Evolutionary conservation across 192 early-diverging fungal species (phyloP).

Genomic region (Rhizoclosmatium globosum): DNA sequence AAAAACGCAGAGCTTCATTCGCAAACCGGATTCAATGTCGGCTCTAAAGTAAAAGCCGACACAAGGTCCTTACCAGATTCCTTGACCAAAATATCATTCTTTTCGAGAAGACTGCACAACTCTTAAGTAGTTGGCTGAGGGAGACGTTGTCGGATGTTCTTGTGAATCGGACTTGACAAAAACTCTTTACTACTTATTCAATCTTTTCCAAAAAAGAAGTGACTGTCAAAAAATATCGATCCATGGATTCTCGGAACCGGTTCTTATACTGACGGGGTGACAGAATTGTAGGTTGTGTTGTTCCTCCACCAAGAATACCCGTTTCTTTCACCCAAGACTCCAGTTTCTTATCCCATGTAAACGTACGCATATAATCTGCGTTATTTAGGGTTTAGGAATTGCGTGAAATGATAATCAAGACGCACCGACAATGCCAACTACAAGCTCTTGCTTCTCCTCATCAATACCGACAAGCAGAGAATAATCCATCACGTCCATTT

Average conservation of each 20-base stretch:
- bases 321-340: constrained; percentile 99
- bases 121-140: too few species aligned
- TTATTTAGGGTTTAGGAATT: background rate
- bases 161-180: too few species aligned
- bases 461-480: constrained; percentile 95
- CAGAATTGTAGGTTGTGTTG: constrained; percentile 94
- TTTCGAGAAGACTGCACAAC: too few species aligned
- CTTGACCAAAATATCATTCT: too few species aligned
- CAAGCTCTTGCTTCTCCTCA: constrained; percentile 82
- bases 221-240: constrained; percentile 85
- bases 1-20: too few species aligned
- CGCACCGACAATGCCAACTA: constrained; percentile 95
- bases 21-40: too few species aligned
- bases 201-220: constrained; percentile 50
- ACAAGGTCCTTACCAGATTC: too few species aligned
- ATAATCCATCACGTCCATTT: constrained; percentile 98
- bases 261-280: constrained; percentile 93
- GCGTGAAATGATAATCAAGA: too few species aligned
- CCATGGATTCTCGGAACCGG: constrained; percentile 95
- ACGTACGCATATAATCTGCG: constrained; percentile 93
- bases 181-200: background rate
- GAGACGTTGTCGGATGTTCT: too few species aligned
- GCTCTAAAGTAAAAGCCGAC: too few species aligned
- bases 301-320: constrained; percentile 88
- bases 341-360: constrained; percentile 99